A percentile compares a stretch with the other conserved stretches of the same genome.
Evolutionary conservation across 73 alveolate species (phyloP).

Genomic region (Paramecium sonneborni): DNA sequence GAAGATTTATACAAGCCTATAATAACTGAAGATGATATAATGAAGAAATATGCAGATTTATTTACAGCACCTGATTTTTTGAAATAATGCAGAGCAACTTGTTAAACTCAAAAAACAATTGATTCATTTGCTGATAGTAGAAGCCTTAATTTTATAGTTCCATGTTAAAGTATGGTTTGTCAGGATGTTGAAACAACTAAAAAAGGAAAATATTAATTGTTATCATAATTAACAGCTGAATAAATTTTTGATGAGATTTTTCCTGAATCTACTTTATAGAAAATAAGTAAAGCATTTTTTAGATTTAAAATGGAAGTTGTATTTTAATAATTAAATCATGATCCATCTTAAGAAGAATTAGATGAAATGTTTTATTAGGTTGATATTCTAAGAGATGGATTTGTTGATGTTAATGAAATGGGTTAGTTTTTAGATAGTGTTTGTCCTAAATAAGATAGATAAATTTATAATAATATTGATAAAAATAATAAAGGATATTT

Average conservation of each 20-base stretch:
- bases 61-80: slow-evolving; percentile 51
- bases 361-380: background rate
- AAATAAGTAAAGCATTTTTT: slow-evolving; percentile 24
- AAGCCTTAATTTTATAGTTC: slow-evolving; percentile 26
- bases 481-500: slow-evolving; percentile 13
- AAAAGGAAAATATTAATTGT: background rate
- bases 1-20: background rate
- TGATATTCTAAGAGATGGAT: background rate
- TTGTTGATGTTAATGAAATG: slow-evolving; percentile 13
- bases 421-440: background rate
- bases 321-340: background rate
- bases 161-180: slow-evolving; percentile 33
- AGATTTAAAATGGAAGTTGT: slow-evolving; percentile 33
- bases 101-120: background rate
- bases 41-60: slow-evolving; percentile 54
- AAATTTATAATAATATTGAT: background rate
- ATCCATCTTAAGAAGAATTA: slow-evolving; percentile 31
- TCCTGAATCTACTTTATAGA: background rate
- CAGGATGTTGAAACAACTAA: background rate
- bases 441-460: slow-evolving; percentile 26
- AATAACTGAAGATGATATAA: slow-evolving; percentile 40
- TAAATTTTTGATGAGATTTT: slow-evolving; percentile 16
- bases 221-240: slow-evolving; percentile 31
- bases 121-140: slow-evolving; percentile 7
- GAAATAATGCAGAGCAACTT: slow-evolving; percentile 46